Evolutionary conservation across 257 asterid genomes (phyloP), one percentile per base, ranked within the genome.

Genomic region (Plantago major): DNA sequence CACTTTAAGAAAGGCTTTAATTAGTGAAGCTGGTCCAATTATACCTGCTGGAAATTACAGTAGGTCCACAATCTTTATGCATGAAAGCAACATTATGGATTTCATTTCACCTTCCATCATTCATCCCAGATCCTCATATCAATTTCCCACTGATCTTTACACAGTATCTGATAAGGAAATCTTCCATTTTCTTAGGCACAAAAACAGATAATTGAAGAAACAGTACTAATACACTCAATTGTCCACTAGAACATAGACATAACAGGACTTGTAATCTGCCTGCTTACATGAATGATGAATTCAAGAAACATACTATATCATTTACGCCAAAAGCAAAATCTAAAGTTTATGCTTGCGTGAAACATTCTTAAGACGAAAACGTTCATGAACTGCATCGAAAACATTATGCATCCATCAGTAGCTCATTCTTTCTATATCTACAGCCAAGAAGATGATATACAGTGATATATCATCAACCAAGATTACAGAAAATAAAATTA

Each of bases 51-150:
- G 63, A 44, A 43, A 40, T 7, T 64, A 33, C 40, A 33, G 6
- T 30, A 53, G 71, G 68, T 48, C 73, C 73, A 56, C 47, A 42
- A 28, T 50, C 71, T 69, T 62, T 55, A 42, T 55, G 74, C 63
- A 48, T 65, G 46, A 69, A 60, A 55, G n/a, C 42, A 16, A 37
- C 38, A 30, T 51, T 38, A 46, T 59, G 68, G 50, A 54, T 46
- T 64, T 64, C 9, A 51, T 49, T 13, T 63, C 42, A 28, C 26
- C 16, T 37, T 68, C 46, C 18, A 62, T 15, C 47, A 13, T 48
- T 63, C 17, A 15, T 38, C 8, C 58, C 11, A 45, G 48, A 63
- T 50, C 54, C 16, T 28, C 47, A 3, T 5, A 40, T 15, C 28
- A 46, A 62, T 58, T 40, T 45, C 26, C 22, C 57, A 15, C 13